A percentile compares a stretch with the other conserved stretches of the same genome.
Conservation (phyloP, 2,329 filamentous ascomycete species). For the Colletotrichum cuscutae region DNA sequence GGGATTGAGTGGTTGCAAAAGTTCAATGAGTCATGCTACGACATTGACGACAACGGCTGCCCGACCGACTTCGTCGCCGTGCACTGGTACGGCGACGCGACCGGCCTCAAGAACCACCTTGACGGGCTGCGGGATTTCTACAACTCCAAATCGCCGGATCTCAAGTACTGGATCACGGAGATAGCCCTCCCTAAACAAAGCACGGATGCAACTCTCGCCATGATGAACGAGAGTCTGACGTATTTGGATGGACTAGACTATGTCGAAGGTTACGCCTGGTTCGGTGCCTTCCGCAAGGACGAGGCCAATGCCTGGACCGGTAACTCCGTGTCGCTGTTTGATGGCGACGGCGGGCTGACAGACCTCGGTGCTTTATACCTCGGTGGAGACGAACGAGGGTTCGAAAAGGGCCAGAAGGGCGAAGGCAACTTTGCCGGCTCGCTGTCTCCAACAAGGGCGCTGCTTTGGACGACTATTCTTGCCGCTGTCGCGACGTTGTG, state of each 20-base stretch:
- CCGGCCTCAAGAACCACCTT: conserved; percentile 49
- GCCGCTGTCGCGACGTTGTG: neutral
- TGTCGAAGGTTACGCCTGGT: conserved; percentile 53
- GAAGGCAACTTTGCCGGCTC: conserved; percentile 12
- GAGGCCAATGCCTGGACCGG: conserved; percentile 53
- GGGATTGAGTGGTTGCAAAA: conserved; percentile 51
- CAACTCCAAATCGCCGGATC: conserved; percentile 36
- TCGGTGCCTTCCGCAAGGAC: conserved; percentile 49
- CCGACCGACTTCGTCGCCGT: conserved; percentile 53
- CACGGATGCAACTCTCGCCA: conserved; percentile 46
- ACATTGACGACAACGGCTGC: conserved; percentile 49
- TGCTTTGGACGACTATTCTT: neutral
- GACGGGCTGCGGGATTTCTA: conserved; percentile 49
- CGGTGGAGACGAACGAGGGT: conserved; percentile 50
- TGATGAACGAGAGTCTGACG: conserved; percentile 52
- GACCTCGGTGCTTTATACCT: conserved; percentile 51
- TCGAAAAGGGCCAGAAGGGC: conserved; percentile 43
- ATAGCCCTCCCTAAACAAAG: conserved; percentile 49
- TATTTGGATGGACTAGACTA: conserved; percentile 47
- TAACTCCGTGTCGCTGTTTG: conserved; percentile 48
- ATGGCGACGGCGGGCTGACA: conserved; percentile 49
- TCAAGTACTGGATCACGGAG: conserved; percentile 52
- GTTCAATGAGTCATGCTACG: conserved; percentile 53
- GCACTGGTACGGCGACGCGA: conserved; percentile 53
- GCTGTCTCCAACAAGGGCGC: neutral